These are phyloP conservation scores for Agrocybe pediades DNA, from an alignment of 768 basidiomycete genomes.

Conservation along the genomic window DNA sequence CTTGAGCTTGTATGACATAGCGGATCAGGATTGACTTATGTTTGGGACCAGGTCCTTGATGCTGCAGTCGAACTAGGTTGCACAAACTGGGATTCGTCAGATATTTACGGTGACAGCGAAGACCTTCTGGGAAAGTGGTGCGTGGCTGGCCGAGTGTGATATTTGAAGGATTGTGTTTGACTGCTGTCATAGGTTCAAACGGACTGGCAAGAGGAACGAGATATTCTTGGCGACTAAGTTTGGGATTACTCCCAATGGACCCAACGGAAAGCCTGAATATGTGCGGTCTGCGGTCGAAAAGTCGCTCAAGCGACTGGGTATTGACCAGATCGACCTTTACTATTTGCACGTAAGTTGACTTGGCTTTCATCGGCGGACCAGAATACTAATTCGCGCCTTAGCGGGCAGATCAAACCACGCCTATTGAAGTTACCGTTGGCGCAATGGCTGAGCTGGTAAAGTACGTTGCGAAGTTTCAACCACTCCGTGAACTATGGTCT, in stretches of 20 bases:
- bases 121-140: conserved; percentile 47
- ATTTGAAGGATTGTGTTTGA: not conserved
- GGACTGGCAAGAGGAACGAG: conserved; percentile 50
- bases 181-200: conserved; percentile 42
- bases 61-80: conserved; percentile 41
- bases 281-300: conserved; percentile 35
- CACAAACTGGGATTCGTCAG: conserved; percentile 52
- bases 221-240: conserved; percentile 68
- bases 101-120: conserved; percentile 47
- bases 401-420: conserved; percentile 39
- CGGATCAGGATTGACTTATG: too few relatives aligned
- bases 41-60: conserved; percentile 48
- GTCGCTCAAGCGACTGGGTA: conserved; percentile 43
- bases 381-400: not conserved
- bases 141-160: not conserved
- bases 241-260: conserved; percentile 18
- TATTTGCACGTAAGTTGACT: conserved; percentile 40
- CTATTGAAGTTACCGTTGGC: conserved; percentile 51
- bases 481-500: not conserved
- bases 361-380: too few relatives aligned
- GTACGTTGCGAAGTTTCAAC: conserved; percentile 24
- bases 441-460: conserved; percentile 55
- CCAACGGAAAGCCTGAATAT: conserved; percentile 37
- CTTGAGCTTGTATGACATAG: too few relatives aligned
- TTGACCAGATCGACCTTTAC: conserved; percentile 45